These are phyloP conservation scores for Croton setiger DNA, from an alignment of 441 rosid genomes.

Conservation along the genomic window DNA sequence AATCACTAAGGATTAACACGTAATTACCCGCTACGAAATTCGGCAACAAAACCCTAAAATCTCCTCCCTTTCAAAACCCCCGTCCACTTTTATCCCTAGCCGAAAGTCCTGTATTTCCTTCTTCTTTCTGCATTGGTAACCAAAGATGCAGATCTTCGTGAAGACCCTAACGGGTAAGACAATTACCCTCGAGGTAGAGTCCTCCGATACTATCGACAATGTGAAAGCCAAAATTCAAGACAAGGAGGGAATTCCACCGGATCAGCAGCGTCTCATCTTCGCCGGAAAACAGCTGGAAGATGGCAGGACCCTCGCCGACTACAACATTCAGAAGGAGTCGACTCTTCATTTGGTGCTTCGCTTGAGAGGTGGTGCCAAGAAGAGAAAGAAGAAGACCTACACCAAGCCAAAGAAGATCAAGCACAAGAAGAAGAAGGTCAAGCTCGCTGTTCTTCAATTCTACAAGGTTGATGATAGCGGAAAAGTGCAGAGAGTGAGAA, in stretches of 20 bases:
- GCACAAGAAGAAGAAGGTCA: constrained; percentile 84
- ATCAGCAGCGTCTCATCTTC: constrained; percentile 67
- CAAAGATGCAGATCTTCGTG: constrained; percentile 80
- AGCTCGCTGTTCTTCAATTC: constrained; percentile 66
- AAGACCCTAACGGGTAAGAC: constrained; percentile 80
- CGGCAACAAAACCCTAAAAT: constrained; percentile 1
- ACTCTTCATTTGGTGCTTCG: constrained; percentile 72
- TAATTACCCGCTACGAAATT: not conserved
- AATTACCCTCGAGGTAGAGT: constrained; percentile 68
- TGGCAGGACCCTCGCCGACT: constrained; percentile 68
- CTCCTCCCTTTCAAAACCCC: not conserved
- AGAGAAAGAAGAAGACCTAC: constrained; percentile 89
- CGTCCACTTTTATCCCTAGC: not conserved
- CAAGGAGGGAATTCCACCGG: constrained; percentile 65
- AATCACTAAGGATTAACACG: not conserved
- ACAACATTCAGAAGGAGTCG: constrained; percentile 78
- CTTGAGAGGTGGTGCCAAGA: constrained; percentile 71
- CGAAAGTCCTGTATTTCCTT: not conserved
- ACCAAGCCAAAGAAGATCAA: constrained; percentile 83
- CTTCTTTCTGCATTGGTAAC: constrained; percentile 7
- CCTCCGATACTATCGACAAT: constrained; percentile 74
- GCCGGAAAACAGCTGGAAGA: constrained; percentile 81
- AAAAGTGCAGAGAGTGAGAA: constrained; percentile 63
- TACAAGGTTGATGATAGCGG: constrained; percentile 69
- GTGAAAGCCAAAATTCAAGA: constrained; percentile 79